phyloP scores from a whole-genome alignment of 2,329 filamentous ascomycete species.

The Hymenoscyphus repandus region DNA sequence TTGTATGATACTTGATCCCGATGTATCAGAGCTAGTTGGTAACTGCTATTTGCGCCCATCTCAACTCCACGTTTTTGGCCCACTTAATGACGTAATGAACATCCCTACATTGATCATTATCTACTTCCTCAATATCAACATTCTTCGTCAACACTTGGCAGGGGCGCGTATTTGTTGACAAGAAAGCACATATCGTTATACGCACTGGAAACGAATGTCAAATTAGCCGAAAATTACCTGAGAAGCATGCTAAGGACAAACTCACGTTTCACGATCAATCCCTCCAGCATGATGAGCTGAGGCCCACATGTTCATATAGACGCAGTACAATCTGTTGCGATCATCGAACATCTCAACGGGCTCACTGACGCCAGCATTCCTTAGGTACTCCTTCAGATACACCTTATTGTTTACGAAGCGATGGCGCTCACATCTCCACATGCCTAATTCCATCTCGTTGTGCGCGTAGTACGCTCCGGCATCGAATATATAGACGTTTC shows the following conservation, averaged over 20 bases:
- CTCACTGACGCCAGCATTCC: constrained; percentile 14
- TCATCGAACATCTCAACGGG: constrained; percentile 31
- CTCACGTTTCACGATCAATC: constrained; percentile 6
- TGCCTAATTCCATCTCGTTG: constrained; percentile 18
- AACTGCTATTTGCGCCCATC: too few relatives aligned
- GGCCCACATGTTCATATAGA: constrained; percentile 9
- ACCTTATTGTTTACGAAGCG: constrained; percentile 4
- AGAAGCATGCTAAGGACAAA: not conserved
- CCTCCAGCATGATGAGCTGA: constrained; percentile 4
- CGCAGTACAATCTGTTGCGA: constrained; percentile 28
- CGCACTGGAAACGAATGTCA: constrained; percentile 19
- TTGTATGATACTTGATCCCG: too few relatives aligned
- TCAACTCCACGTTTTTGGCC: too few relatives aligned
- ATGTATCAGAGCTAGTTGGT: too few relatives aligned
- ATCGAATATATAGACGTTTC: constrained; percentile 16
- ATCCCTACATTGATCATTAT: too few relatives aligned
- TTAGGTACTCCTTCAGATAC: constrained; percentile 12
- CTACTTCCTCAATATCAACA: too few relatives aligned
- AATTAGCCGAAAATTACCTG: not conserved
- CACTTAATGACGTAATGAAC: too few relatives aligned
- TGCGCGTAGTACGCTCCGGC: constrained; percentile 15
- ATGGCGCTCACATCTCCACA: constrained; percentile 10
- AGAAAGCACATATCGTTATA: constrained; percentile 36
- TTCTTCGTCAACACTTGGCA: constrained; percentile 1
- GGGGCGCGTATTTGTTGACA: constrained; percentile 34